phyloP scores from a whole-genome alignment of 805 yeast genomes.

The Pichia nakasei region DNA sequence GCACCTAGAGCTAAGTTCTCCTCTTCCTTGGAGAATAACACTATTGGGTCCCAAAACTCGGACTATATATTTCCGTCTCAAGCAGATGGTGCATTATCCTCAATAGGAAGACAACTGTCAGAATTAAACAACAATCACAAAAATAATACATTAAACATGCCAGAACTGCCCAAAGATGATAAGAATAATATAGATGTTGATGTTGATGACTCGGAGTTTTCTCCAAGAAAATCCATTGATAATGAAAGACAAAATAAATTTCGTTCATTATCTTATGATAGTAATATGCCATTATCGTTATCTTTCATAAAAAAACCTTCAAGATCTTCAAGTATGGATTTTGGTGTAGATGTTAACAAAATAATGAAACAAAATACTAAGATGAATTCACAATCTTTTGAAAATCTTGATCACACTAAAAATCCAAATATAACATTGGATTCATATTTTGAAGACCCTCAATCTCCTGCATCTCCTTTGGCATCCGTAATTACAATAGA shows the following conservation, averaged over 20 bases:
- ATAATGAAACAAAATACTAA: conserved; percentile 27
- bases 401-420: background rate
- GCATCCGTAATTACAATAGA: background rate
- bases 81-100: background rate
- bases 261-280: conserved; percentile 7
- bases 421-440: background rate
- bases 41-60: background rate
- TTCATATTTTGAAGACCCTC: background rate
- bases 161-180: background rate
- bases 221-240: too few relatives aligned
- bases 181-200: background rate
- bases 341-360: conserved; percentile 17
- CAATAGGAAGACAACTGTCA: background rate
- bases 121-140: background rate
- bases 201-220: background rate
- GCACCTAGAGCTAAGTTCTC: background rate
- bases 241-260: background rate
- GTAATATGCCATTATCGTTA: conserved; percentile 24
- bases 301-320: conserved; percentile 27
- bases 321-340: conserved; percentile 18
- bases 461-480: background rate
- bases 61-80: background rate
- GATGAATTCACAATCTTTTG: conserved; percentile 16
- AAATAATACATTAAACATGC: background rate
- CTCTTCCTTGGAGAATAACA: background rate